Evolutionary conservation across 2,329 filamentous ascomycete genomes (phyloP), one percentile per base, ranked within the genome.

Genomic region (Calonectria hongkongensis): DNA sequence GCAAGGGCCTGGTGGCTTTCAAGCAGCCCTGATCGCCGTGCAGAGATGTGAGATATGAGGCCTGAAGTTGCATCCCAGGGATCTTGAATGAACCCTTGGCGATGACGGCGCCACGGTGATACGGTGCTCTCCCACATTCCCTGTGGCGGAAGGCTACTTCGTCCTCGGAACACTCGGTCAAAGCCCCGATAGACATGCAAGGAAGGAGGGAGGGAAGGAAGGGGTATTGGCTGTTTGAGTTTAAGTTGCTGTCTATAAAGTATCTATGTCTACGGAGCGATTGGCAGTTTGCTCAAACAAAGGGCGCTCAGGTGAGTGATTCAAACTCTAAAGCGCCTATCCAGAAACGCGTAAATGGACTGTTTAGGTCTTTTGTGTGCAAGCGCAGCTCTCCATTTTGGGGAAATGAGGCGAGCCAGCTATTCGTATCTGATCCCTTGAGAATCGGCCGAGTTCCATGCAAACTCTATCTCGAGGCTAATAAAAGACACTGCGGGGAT

Each of bases 401-500:
- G 54, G 33, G 54, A 60, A 60, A 60, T 60, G 54, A 60, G 54
- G 30, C 54, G 33, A 60, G 54, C 54, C 54, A 41, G 21, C 54
- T 60, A 60, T 60, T 60, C 33, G 54, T 60, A 60, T 41, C 54
- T 60, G 54, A 60, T 60, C 16, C 21, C 30, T 12, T 27, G 27
- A 27, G 21, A 60, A 60, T 47, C 48, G 33, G 50, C 64, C 48
- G 27, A 66, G 48, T 56, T 60, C 54, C 54, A 60, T 13, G 54
- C 16, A 60, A 60, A 60, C 54, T 60, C 15, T 60, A 60, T 60
- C 54, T 60, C 54, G 30, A 41, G 45, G 54, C 54, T 60, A 60
- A 60, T 60, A 4, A 60, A 41, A 60, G 54, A 41, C 33, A 60
- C 33, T 60, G 54, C 39, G 54, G 54, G 54, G 54, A 60, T 60